These are phyloP conservation scores for Fraxinus nigra DNA, from an alignment of 305 asterid species.

Conservation along the genomic window DNA sequence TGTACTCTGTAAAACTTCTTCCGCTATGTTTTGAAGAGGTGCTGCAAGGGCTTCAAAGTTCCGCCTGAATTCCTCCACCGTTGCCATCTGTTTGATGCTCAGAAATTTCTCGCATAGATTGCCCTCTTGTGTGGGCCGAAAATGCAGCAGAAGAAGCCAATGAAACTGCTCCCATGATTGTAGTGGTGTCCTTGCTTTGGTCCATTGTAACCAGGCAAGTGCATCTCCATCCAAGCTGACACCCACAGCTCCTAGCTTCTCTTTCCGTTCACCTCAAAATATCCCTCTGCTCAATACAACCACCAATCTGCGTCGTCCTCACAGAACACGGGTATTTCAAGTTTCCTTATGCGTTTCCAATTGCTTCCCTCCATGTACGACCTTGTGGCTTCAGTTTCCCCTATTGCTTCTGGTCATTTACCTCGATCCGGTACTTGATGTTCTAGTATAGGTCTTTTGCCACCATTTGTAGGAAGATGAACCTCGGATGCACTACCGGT, in stretches of 20 bases:
- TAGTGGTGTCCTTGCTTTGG: background rate
- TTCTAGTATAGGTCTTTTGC: background rate
- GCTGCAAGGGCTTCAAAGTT: background rate
- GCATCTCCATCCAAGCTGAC: background rate
- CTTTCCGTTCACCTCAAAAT: background rate
- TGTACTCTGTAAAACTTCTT: background rate
- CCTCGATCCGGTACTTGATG: background rate
- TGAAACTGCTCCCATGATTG: background rate
- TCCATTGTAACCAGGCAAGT: background rate
- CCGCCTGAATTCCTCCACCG: background rate
- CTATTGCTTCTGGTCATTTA: background rate
- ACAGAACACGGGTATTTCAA: background rate
- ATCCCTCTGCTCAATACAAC: background rate
- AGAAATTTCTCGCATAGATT: background rate
- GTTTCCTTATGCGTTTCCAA: background rate
- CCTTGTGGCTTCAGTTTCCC: background rate
- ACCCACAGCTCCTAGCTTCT: background rate
- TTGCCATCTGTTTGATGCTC: background rate
- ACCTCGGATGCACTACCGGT: background rate
- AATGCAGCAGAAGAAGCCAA: background rate
- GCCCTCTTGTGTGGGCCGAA: background rate
- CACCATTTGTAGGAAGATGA: background rate
- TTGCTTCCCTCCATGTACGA: background rate
- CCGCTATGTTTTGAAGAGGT: background rate
- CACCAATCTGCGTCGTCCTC: background rate